Base-by-base conservation (phyloP, 345 rosid species). In the Physaria fendleri region DNA sequence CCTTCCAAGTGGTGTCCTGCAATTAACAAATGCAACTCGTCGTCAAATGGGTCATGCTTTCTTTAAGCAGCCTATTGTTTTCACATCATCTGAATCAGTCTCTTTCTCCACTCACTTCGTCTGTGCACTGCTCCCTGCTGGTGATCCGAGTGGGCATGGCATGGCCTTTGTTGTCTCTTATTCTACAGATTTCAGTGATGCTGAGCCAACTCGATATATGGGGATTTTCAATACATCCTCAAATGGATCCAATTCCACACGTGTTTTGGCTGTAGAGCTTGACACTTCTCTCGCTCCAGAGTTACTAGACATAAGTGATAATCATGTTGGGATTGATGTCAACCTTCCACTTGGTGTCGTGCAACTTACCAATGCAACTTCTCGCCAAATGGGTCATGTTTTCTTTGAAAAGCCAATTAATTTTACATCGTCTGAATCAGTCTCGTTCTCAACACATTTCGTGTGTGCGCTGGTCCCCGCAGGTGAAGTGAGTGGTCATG, bases 151-250 rank as follows among this genome's bases (percentile, higher is more conserved):
- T 8, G 85, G 85, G 33, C 60, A 81, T 38, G 85, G 85, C 18
- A 30, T 81, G 42, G 72, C 81, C 51, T 67, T n/a, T n/a, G n/a
- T n/a, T n/a, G n/a, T n/a, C n/a, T n/a, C n/a, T n/a, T n/a, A n/a
- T n/a, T n/a, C n/a, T 80, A 37, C 4, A 2, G 64, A 67, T 3
- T 57, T 77, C 43, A 11, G 0, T 0, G 2, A 12, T 3, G 81
- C 74, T 14, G 1, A 45, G 5, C 33, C 66, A 33, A 24, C 51
- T n/a, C 29, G 67, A 30, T 76, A 16, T 73, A 40, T 87, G 1
- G 92, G 92, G 5, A 22, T 84, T 21, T 79, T 87, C 41, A 84
- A 78, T n/a, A n/a, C n/a, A n/a, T n/a, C n/a, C n/a, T n/a, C n/a
- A n/a, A n/a, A n/a, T n/a, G n/a, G n/a, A n/a, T n/a, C n/a, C n/a